Percentiles rank a stretch among this genome's conserved stretches.
Conservation (phyloP, 345 rosid genomes). For the Limnanthes douglasii region DNA sequence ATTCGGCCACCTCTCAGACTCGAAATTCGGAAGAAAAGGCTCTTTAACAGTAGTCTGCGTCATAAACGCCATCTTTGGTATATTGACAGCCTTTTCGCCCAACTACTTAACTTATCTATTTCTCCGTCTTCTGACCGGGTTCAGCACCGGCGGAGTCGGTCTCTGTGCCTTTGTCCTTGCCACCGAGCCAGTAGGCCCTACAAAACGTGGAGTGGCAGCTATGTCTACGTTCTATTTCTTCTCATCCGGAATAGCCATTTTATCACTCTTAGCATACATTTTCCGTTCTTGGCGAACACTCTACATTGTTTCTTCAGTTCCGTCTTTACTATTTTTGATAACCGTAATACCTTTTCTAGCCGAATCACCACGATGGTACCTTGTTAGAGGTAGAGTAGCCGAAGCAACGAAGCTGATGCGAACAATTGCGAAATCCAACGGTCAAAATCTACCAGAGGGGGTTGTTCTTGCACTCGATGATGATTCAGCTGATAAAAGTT, state of each 20-base stretch:
- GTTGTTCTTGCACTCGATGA: constrained; percentile 45
- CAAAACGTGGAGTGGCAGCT: constrained; percentile 75
- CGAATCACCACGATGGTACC: constrained; percentile 92
- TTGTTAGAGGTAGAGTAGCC: constrained; percentile 49
- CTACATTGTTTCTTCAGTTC: constrained; percentile 57
- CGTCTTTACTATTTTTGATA: constrained; percentile 57
- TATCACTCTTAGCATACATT: constrained; percentile 53
- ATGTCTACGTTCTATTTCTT: constrained; percentile 98
- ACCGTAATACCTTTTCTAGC: constrained; percentile 53
- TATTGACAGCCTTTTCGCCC: constrained; percentile 60
- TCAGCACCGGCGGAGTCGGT: constrained; percentile 92
- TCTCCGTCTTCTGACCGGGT: constrained; percentile 66
- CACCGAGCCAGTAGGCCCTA: constrained; percentile 77
- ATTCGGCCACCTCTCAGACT: constrained; percentile 91
- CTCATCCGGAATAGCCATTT: constrained; percentile 56
- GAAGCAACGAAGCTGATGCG: constrained; percentile 72
- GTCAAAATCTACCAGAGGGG: constrained; percentile 40
- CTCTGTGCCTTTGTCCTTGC: constrained; percentile 74
- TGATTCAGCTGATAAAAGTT: constrained; percentile 3
- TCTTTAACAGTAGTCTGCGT: constrained; percentile 62
- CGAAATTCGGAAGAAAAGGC: constrained; percentile 84
- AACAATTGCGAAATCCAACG: constrained; percentile 40
- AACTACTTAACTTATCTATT: constrained; percentile 46
- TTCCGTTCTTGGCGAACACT: constrained; percentile 66
- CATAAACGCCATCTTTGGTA: constrained; percentile 57